Percentiles rank a stretch among this genome's conserved stretches.
Evolutionary conservation across 371 early-diverging fungal genomes (phyloP).

Genomic region (Haplosporangium sp.): DNA sequence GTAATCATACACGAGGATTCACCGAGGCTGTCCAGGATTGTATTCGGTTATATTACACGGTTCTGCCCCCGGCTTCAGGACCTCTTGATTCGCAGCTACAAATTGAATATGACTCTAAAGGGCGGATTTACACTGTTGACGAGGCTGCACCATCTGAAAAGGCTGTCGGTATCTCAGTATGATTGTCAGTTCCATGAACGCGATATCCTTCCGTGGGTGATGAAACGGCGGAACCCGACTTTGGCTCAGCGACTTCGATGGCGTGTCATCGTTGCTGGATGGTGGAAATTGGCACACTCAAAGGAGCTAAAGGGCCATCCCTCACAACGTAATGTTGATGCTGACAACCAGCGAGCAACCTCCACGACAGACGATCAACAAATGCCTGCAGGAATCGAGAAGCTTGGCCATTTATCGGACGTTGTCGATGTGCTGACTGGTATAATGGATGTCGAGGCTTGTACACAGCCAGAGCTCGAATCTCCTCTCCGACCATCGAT

Average conservation of each 20-base stretch:
- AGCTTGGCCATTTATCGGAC: conserved; percentile 16
- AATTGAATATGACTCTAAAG: conserved; percentile 24
- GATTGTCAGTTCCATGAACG: conserved; percentile 19
- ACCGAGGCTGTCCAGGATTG: conserved; percentile 21
- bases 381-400: neutral
- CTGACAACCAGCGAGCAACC: neutral
- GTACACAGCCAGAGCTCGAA: neutral
- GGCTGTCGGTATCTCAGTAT: conserved; percentile 13
- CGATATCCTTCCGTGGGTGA: conserved; percentile 35
- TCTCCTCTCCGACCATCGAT: neutral
- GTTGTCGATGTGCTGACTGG: conserved; percentile 21
- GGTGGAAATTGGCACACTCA: conserved; percentile 15
- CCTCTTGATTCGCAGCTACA: conserved; percentile 16
- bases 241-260: conserved; percentile 10
- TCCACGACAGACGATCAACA: neutral
- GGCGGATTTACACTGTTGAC: conserved; percentile 34
- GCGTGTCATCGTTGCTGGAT: conserved; percentile 14
- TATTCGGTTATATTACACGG: conserved; percentile 32
- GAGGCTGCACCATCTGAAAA: conserved; percentile 12
- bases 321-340: neutral
- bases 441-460: neutral
- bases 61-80: conserved; percentile 26
- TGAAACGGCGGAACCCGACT: conserved; percentile 10
- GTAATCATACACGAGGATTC: conserved; percentile 12
- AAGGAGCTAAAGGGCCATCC: conserved; percentile 6